Evolutionary conservation across 2,329 filamentous ascomycete genomes (phyloP).

Genomic region (Ceratocystis colombiana): DNA sequence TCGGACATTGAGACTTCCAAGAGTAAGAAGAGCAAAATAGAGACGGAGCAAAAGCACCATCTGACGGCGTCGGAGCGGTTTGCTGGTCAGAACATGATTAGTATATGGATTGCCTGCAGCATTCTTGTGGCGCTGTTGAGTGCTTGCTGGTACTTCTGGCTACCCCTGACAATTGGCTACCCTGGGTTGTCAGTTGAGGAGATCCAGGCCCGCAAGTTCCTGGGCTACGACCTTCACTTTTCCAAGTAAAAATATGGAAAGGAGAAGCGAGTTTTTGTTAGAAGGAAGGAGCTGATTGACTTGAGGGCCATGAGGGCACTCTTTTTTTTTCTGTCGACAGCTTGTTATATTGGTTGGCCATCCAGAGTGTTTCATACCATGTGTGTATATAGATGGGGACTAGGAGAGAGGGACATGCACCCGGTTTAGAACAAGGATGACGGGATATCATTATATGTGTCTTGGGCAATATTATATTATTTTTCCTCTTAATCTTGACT

Average conservation of each 20-base stretch:
- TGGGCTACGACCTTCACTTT: constrained; percentile 96
- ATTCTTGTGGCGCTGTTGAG: constrained; percentile 59
- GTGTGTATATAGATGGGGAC: neutral
- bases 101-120: constrained; percentile 66
- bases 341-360: neutral
- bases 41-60: constrained; percentile 46
- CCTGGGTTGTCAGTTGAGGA: constrained; percentile 72
- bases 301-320: no score
- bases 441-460: constrained; percentile 11
- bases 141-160: constrained; percentile 83
- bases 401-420: neutral
- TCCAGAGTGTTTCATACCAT: neutral
- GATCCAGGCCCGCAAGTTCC: constrained; percentile 81
- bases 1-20: constrained; percentile 1
- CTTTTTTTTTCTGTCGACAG: neutral
- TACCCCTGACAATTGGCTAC: constrained; percentile 89
- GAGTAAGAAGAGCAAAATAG: constrained; percentile 35
- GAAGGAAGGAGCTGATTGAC: neutral
- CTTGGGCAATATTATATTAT: constrained; percentile 1
- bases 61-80: constrained; percentile 74
- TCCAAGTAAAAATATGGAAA: constrained; percentile 59
- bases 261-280: neutral
- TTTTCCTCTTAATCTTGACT: neutral
- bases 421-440: neutral
- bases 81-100: constrained; percentile 63